phyloP scores from a whole-genome alignment of 768 basidiomycete species.

The Rhodotorula diobovata region DNA sequence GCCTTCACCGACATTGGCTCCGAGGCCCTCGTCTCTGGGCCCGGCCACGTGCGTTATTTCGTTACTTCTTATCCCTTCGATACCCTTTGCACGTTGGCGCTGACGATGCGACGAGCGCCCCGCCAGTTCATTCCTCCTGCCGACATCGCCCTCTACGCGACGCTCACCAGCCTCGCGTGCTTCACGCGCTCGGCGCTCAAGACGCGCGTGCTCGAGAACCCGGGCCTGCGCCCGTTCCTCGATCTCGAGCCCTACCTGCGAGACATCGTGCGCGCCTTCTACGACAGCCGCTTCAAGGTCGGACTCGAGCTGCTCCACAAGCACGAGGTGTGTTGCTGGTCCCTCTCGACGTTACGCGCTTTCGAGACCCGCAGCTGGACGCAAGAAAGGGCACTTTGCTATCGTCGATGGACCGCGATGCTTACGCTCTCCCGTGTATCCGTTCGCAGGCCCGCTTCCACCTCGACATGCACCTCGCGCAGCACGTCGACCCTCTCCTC shows the following conservation, averaged over 20 bases:
- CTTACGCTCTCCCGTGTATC: background rate
- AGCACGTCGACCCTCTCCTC: constrained; percentile 64
- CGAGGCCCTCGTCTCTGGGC: constrained; percentile 33
- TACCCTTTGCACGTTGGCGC: background rate
- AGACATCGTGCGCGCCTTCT: constrained; percentile 78
- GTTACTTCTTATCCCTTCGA: background rate
- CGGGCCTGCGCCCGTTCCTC: constrained; percentile 65
- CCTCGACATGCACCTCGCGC: constrained; percentile 68
- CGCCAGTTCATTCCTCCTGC: constrained; percentile 66
- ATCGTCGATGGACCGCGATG: too few species aligned
- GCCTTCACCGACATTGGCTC: constrained; percentile 51
- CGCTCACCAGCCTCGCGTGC: constrained; percentile 75
- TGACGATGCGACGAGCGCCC: background rate
- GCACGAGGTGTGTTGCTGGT: constrained; percentile 57
- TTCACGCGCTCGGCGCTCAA: constrained; percentile 68
- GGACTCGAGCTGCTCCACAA: constrained; percentile 69
- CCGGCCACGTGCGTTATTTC: background rate
- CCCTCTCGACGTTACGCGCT: background rate
- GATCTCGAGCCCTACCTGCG: constrained; percentile 83
- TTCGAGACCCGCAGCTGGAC: too few species aligned
- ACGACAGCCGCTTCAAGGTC: constrained; percentile 77
- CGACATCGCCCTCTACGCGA: constrained; percentile 83
- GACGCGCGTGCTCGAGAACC: constrained; percentile 58
- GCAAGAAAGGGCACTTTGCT: too few species aligned
- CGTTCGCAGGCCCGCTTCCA: constrained; percentile 27